Evolutionary conservation across 2,329 filamentous ascomycete species (phyloP).

Genomic region (Rugonectria rugulosa): DNA sequence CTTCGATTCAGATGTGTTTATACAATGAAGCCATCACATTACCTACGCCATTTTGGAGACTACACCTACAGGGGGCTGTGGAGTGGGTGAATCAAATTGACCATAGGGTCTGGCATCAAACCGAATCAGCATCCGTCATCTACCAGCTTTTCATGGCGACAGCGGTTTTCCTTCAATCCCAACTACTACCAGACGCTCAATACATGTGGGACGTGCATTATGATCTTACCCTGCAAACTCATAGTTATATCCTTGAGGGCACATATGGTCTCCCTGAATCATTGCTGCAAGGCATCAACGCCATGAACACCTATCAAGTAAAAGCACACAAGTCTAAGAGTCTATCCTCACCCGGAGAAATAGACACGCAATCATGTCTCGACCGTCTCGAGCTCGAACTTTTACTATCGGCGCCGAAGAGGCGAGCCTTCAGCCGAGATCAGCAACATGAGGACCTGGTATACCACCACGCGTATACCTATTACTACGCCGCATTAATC

Average conservation of each 20-base stretch:
- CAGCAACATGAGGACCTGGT: conserved; percentile 28
- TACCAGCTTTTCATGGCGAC: conserved; percentile 37
- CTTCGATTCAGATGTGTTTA: conserved; percentile 32
- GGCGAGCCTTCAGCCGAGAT: conserved; percentile 2
- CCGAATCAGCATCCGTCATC: conserved; percentile 27
- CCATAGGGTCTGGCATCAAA: conserved; percentile 30
- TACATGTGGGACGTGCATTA: conserved; percentile 30
- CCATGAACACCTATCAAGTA: conserved; percentile 25
- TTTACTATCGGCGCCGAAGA: conserved; percentile 27
- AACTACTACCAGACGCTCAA: conserved; percentile 26
- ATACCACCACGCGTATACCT: conserved; percentile 33
- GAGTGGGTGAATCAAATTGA: conserved; percentile 39
- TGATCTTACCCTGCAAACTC: conserved; percentile 26
- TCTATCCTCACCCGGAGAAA: not conserved
- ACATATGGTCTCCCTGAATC: conserved; percentile 29
- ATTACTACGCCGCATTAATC: conserved; percentile 34
- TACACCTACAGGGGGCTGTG: conserved; percentile 34
- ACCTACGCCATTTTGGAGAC: conserved; percentile 31
- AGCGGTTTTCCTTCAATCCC: conserved; percentile 30
- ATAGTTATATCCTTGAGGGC: conserved; percentile 27
- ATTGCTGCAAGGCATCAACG: conserved; percentile 25
- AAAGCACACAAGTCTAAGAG: not conserved
- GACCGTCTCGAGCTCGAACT: conserved; percentile 33
- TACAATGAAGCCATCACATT: conserved; percentile 36
- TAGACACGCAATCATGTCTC: not conserved